Evolutionary conservation across 1,139 yeast genomes (phyloP), one percentile per base, ranked within the genome.

Genomic region (Suhomyces chickasaworum): DNA sequence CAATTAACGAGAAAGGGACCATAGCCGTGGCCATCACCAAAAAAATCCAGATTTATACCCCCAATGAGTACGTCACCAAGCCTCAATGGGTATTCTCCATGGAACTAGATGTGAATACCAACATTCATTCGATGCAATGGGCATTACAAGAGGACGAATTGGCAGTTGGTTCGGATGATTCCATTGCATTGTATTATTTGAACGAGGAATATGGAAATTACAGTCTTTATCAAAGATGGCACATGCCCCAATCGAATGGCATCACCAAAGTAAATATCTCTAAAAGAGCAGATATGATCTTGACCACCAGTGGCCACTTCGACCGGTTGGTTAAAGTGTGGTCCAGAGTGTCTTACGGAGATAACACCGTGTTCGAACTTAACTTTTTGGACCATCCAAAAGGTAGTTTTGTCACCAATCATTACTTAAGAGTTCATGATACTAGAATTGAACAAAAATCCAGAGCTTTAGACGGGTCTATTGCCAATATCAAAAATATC

Each of bases 321-420:
- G 96, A 89, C 60, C 71, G 77, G 41, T 68, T 85, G 12, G 82
- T 88, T 29, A 89, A 88, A 59, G 75, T 90, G 4, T 91, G 97
- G 96, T 76, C 84, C 42, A 71, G 97, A 39, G 71, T 84, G 3
- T 80, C 86, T 10, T 87, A 84, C 57, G 93, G 88, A 10, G 85
- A 81, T 20, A 77, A 79, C 46, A 78, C 87, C 3, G 74, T 83
- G 21, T 90, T 89, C 62, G 96, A 87, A 57, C 70, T 89, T 53
- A 69, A 82, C 0, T 85, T 87, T 57, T 65, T 89, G 20, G 77
- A 81, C 12, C 96, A 88, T 58, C 83, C 85, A 0, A 61, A 48
- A 15, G 61, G 61, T 1, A 55, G 76, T 1, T 75, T 77, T 46
- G 81, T 90, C 2, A 72, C 81, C 0, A 71, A 74, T 37, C 62